Percentiles rank a stretch among this genome's conserved stretches.
Conservation (phyloP, 2,329 filamentous ascomycete species). For the Aureobasidium sp. region DNA sequence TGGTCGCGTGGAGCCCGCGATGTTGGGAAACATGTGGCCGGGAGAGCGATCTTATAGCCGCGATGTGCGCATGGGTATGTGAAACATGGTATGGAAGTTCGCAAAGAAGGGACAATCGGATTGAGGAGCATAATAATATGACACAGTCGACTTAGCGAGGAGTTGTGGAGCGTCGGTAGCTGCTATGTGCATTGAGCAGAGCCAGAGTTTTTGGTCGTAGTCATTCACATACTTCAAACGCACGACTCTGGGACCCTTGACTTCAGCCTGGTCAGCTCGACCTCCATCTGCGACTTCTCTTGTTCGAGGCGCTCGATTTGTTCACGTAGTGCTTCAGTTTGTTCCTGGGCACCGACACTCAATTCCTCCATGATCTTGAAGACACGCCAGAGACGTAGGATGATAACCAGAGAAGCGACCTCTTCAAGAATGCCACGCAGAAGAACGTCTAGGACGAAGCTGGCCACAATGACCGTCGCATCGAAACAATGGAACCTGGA, state of each 20-base stretch:
- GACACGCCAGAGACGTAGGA: conserved; percentile 59
- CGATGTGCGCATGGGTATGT: background rate
- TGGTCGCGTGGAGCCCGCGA: background rate
- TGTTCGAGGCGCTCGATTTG: conserved; percentile 45
- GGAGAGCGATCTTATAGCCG: background rate
- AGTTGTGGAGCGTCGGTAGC: background rate
- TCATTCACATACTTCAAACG: background rate
- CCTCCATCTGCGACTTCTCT: conserved; percentile 30
- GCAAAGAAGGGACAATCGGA: background rate
- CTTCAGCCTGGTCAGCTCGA: background rate
- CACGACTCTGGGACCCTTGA: background rate
- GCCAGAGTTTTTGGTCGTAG: background rate
- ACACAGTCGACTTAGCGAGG: conserved; percentile 1
- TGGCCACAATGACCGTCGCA: conserved; percentile 51
- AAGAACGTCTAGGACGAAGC: conserved; percentile 55
- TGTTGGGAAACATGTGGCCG: background rate
- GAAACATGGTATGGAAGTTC: background rate
- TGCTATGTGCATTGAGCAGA: background rate
- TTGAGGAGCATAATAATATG: background rate
- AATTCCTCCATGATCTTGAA: conserved; percentile 65
- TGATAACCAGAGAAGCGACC: conserved; percentile 57
- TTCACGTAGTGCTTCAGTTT: conserved; percentile 50
- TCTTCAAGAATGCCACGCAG: conserved; percentile 54
- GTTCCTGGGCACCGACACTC: conserved; percentile 53
- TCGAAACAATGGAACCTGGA: conserved; percentile 56